Evolutionary conservation across 2,329 filamentous ascomycete species (phyloP), one percentile per base, ranked within the genome.

Genomic region (Botrytis aclada): DNA sequence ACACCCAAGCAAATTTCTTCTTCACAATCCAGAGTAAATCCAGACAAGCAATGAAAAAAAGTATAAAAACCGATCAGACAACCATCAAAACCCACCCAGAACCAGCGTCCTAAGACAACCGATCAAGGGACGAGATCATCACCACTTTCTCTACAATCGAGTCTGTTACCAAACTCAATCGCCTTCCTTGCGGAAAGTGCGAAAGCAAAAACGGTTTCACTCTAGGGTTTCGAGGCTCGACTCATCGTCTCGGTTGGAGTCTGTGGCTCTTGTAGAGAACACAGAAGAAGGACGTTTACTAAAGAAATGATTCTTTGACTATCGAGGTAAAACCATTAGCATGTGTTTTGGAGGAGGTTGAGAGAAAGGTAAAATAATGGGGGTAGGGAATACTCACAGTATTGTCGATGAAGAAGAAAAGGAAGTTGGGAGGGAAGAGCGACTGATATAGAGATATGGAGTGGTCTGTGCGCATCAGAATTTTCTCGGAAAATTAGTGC

Each of bases 171-270:
- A n/a, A 12, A 47, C 8, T 20, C 14, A 18, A 67, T 37, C 62
- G 70, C 62, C 25, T 43, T 67, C 62, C 25, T 67, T 51, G 39
- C 70, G 18, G 87, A 85, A 84, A 86, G 87, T 78, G 74, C 88
- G 87, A 88, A 85, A 87, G 86, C 82, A 85, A 85, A 84, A 71
- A 51, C 84, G 86, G 87, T 84, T 92, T 95, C 93, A 96, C 93
- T 94, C 92, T 93, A 89, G 90, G 92, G 91, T 85, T 87, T 87
- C 90, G 93, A 93, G 92, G 93, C 93, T 91, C 93, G 80, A n/a
- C 84, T 97, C 93, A 96, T 97, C 93, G 93, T 92, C 93, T 93
- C 94, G 93, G 92, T 90, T 95, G 89, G 90, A 90, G 89, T 94
- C 92, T 95, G 92, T 94, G 89, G 93, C 94, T 97, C 88, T 87